Evolutionary conservation across 192 early-diverging fungal genomes (phyloP).

Genomic region (Phycomyces nitens): DNA sequence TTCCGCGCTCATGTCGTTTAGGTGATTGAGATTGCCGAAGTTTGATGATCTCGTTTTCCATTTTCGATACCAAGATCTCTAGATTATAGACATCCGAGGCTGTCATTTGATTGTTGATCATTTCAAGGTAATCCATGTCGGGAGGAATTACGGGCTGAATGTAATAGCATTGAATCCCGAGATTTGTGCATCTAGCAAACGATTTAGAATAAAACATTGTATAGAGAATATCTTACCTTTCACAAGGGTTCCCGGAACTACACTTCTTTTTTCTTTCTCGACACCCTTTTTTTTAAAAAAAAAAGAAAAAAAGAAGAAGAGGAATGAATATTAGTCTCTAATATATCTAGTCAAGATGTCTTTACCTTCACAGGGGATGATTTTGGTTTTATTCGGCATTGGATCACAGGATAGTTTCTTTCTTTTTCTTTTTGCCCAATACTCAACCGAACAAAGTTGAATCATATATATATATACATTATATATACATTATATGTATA

Average conservation of each 20-base stretch:
- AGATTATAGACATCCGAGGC: not conserved
- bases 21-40: not conserved
- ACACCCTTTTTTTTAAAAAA: conserved; percentile 2
- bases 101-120: not conserved
- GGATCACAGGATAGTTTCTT: no score
- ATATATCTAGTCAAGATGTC: no score
- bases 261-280: conserved; percentile 23
- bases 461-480: no score
- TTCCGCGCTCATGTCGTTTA: not conserved
- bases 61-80: conserved; percentile 5
- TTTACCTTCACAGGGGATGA: conserved; percentile 17
- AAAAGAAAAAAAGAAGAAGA: not conserved
- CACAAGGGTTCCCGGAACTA: conserved; percentile 2
- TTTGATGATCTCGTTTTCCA: conserved; percentile 6
- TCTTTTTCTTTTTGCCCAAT: no score
- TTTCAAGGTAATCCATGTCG: not conserved
- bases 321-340: no score
- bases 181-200: conserved; percentile 8
- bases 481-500: no score
- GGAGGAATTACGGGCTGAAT: not conserved
- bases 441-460: no score
- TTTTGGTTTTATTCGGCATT: conserved; percentile 7
- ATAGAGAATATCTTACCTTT: not conserved
- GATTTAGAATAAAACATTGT: not conserved
- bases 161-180: conserved; percentile 17